These are phyloP conservation scores for Xenosphaeropsis pyriputrescens DNA, from an alignment of 2,329 filamentous ascomycete species.

Conservation along the genomic window DNA sequence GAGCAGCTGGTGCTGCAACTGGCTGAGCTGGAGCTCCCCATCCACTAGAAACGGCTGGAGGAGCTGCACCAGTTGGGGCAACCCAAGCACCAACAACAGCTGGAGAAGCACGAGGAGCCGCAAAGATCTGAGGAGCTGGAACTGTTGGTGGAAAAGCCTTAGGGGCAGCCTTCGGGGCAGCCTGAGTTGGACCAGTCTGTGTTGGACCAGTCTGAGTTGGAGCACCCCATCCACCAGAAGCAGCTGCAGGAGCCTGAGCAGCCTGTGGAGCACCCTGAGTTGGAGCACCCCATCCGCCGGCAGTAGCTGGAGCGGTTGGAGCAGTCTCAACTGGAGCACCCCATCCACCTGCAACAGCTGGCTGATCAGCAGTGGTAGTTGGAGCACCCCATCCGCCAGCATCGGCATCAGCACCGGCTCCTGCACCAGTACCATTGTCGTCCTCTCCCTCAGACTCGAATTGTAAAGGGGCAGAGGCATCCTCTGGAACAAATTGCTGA, in stretches of 20 bases:
- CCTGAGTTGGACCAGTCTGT: no score
- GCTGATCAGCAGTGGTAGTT: background rate
- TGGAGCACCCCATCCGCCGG: constrained; percentile 3
- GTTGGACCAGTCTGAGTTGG: no score
- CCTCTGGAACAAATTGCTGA: constrained; percentile 43
- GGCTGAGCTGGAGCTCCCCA: no score
- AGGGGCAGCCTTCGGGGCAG: no score
- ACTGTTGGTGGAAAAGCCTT: no score
- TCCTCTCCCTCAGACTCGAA: constrained; percentile 12
- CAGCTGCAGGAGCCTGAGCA: constrained; percentile 2
- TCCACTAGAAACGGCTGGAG: no score
- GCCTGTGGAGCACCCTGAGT: background rate
- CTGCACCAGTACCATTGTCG: constrained; percentile 8
- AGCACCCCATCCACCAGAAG: constrained; percentile 3
- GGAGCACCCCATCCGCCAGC: constrained; percentile 5
- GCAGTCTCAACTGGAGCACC: background rate
- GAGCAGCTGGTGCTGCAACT: no score
- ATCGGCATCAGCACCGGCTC: constrained; percentile 2
- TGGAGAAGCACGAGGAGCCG: no score
- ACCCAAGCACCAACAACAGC: no score
- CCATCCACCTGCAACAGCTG: background rate
- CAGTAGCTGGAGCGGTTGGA: background rate
- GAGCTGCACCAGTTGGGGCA: no score
- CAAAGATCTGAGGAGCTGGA: no score
- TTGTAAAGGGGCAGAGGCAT: constrained; percentile 17